Evolutionary conservation across 148 eudicot genomes (phyloP).

Genomic region (Fagopyrum tataricum): DNA sequence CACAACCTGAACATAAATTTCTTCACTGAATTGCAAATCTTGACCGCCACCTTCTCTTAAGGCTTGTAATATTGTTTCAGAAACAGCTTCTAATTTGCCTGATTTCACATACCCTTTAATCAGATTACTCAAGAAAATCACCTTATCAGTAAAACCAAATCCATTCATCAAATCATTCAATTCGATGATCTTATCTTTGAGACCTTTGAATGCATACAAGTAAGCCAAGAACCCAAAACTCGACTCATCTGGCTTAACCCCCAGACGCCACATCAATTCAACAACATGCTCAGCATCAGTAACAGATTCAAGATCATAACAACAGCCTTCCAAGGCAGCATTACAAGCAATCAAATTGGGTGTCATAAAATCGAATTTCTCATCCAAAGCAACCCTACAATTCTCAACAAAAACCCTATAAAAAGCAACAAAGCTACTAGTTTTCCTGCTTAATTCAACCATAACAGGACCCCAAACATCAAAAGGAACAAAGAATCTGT

Average conservation of each 20-base stretch:
- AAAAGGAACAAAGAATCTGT: slow-evolving; percentile 70
- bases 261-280: slow-evolving; percentile 65
- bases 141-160: slow-evolving; percentile 42
- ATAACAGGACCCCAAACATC: too few relatives aligned
- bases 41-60: slow-evolving; percentile 35
- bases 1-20: slow-evolving; percentile 49
- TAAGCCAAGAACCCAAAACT: slow-evolving; percentile 76
- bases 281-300: slow-evolving; percentile 61
- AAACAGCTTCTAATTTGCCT: slow-evolving; percentile 53
- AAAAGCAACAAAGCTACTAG: slow-evolving; percentile 49
- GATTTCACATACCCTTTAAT: slow-evolving; percentile 73
- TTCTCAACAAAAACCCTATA: slow-evolving; percentile 62
- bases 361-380: slow-evolving; percentile 61
- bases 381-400: slow-evolving; percentile 75
- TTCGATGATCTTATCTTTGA: slow-evolving; percentile 60
- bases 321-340: slow-evolving; percentile 80
- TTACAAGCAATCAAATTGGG: slow-evolving; percentile 79
- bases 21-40: slow-evolving; percentile 32
- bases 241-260: slow-evolving; percentile 58
- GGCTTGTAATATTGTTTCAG: slow-evolving; percentile 29
- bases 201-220: slow-evolving; percentile 84
- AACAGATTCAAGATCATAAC: slow-evolving; percentile 56
- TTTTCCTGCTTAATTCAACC: slow-evolving; percentile 57
- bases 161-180: slow-evolving; percentile 49
- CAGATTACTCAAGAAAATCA: slow-evolving; percentile 38